Conservation (phyloP, 129 eudicot genomes). For the Helianthus annuus region DNA sequence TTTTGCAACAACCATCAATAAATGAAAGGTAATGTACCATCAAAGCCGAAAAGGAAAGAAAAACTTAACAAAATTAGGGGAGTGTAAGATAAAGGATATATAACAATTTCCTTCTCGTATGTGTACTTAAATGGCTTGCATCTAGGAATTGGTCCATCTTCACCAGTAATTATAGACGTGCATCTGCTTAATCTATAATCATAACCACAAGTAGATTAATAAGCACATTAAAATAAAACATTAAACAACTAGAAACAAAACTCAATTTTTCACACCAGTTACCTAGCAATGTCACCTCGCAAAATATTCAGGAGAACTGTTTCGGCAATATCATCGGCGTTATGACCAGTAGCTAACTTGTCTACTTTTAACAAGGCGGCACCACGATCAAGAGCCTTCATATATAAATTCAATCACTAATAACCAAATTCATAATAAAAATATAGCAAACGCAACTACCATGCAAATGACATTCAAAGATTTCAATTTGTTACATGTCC, state of each 20-base stretch:
- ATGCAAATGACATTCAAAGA: neutral
- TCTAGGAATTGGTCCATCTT: slow-evolving; percentile 99
- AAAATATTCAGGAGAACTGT: slow-evolving; percentile 90
- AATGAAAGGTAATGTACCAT: neutral
- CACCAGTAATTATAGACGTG: slow-evolving; percentile 94
- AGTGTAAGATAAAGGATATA: slow-evolving; percentile 62
- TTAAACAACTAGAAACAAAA: slow-evolving; percentile 4
- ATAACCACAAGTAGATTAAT: slow-evolving; percentile 23
- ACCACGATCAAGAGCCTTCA: slow-evolving; percentile 98
- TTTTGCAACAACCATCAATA: slow-evolving; percentile 20
- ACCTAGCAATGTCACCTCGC: slow-evolving; percentile 98
- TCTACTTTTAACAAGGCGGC: slow-evolving; percentile 93
- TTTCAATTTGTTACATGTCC: neutral
- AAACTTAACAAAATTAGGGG: neutral
- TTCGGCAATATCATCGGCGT: slow-evolving; percentile 96
- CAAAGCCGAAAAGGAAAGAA: neutral
- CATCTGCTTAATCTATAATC: slow-evolving; percentile 79
- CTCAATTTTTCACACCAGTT: neutral
- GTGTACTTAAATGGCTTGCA: slow-evolving; percentile 99
- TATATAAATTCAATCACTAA: neutral
- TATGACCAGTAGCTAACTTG: slow-evolving; percentile 92
- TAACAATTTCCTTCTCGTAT: slow-evolving; percentile 97
- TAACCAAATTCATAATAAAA: neutral
- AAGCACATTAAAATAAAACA: neutral
- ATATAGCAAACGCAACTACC: neutral